phyloP scores from a whole-genome alignment of 2,329 filamentous ascomycete genomes.

The Didymella arachidicola region DNA sequence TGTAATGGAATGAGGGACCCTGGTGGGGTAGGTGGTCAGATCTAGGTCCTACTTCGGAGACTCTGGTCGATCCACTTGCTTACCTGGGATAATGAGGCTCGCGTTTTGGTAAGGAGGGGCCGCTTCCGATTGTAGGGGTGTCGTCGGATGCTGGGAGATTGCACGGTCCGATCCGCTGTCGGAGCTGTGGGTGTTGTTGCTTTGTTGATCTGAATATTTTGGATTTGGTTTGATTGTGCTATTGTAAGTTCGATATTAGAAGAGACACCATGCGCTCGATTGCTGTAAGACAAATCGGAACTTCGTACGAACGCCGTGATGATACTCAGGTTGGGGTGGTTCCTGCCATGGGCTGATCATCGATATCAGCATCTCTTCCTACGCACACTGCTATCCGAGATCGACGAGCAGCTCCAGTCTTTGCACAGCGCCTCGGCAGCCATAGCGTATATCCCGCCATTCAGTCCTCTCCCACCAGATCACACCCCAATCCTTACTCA shows the following conservation, averaged over 20 bases:
- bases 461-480: not conserved
- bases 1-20: not conserved
- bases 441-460: not conserved
- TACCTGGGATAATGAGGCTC: not conserved
- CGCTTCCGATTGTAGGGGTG: slow-evolving; percentile 6
- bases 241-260: too few relatives aligned
- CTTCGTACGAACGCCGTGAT: not conserved
- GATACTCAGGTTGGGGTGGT: not conserved
- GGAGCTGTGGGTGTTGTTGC: not conserved
- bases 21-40: not conserved
- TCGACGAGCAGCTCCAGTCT: not conserved
- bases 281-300: not conserved
- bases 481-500: slow-evolving; percentile 20
- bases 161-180: slow-evolving; percentile 15
- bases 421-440: not conserved
- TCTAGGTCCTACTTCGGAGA: not conserved
- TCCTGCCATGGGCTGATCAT: not conserved
- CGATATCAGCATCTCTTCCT: not conserved
- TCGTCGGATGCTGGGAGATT: slow-evolving; percentile 9
- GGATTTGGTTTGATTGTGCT: too few relatives aligned
- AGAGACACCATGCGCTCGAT: not conserved
- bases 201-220: too few relatives aligned
- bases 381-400: not conserved
- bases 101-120: not conserved
- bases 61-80: not conserved